Percentiles rank a stretch among this genome's conserved stretches.
These are phyloP conservation scores for Colletotrichum godetiae DNA, from an alignment of 2,329 filamentous ascomycete species.

Conservation along the genomic window DNA sequence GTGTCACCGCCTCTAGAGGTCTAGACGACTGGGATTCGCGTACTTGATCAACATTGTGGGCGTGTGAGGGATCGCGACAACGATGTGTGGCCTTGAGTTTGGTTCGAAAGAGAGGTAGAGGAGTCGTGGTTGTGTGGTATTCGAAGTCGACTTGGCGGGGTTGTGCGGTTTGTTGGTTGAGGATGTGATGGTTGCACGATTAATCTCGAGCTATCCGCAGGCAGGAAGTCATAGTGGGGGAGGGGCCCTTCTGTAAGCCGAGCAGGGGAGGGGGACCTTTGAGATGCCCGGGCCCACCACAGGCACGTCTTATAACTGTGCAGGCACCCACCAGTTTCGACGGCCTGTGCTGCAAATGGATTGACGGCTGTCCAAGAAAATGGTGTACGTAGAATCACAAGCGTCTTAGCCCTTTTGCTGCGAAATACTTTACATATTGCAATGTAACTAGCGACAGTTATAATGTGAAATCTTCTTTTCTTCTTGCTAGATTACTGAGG, in stretches of 20 bases:
- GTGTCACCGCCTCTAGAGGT: neutral
- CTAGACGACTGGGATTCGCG: constrained; percentile 34
- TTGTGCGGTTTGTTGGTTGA: constrained; percentile 7
- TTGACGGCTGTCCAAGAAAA: neutral
- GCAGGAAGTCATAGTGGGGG: constrained; percentile 27
- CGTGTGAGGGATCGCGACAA: neutral
- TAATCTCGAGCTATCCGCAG: constrained; percentile 15
- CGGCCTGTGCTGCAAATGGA: constrained; percentile 1
- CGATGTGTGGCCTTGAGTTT: neutral
- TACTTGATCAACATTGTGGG: constrained; percentile 65
- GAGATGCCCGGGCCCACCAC: constrained; percentile 3
- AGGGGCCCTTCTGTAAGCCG: constrained; percentile 21
- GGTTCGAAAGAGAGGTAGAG: constrained; percentile 2
- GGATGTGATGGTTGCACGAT: constrained; percentile 3
- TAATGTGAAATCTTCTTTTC: neutral
- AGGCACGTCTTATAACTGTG: neutral
- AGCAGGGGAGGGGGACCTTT: constrained; percentile 11
- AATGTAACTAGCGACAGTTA: neutral
- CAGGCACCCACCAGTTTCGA: neutral
- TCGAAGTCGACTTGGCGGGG: neutral
- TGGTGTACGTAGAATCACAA: neutral
- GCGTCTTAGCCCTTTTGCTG: neutral
- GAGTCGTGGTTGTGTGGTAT: neutral
- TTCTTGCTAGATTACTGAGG: neutral
- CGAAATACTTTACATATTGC: neutral